Evolutionary conservation across 495 filamentous ascomycete genomes (phyloP).

Genomic region (Penicillium turbatum): DNA sequence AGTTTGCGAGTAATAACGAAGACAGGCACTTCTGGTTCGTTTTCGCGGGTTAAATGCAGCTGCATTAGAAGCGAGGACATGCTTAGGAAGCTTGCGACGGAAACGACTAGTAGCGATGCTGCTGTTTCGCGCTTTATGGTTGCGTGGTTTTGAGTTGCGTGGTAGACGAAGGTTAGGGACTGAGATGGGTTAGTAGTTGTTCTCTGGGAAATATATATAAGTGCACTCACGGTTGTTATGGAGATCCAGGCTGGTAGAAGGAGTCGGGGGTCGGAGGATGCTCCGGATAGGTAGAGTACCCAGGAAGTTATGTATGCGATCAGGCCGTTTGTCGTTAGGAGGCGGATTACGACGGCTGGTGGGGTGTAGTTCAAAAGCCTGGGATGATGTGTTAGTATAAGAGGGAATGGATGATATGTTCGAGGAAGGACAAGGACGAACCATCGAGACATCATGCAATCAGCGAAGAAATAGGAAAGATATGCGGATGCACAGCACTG

Average conservation of each 20-base stretch:
- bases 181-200: slow-evolving; percentile 22
- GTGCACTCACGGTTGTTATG: slow-evolving; percentile 64
- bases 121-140: slow-evolving; percentile 77
- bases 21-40: slow-evolving; percentile 60
- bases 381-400: neutral
- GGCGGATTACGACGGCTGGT: slow-evolving; percentile 75
- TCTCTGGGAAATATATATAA: neutral
- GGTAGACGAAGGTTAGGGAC: slow-evolving; percentile 75
- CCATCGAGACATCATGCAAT: slow-evolving; percentile 91
- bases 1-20: slow-evolving; percentile 49
- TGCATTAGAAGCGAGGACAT: slow-evolving; percentile 67
- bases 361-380: slow-evolving; percentile 88
- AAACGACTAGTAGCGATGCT: slow-evolving; percentile 72
- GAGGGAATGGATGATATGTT: neutral
- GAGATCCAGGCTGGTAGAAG: slow-evolving; percentile 83
- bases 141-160: slow-evolving; percentile 74
- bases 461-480: slow-evolving; percentile 84
- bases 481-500: slow-evolving; percentile 80
- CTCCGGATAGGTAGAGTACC: slow-evolving; percentile 71
- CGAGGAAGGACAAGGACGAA: slow-evolving; percentile 30
- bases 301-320: slow-evolving; percentile 80
- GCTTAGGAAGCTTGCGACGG: slow-evolving; percentile 68
- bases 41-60: slow-evolving; percentile 60
- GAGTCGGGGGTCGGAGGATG: slow-evolving; percentile 68
- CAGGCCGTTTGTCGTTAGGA: slow-evolving; percentile 71